These are phyloP conservation scores for Myochromella boudieri DNA, from an alignment of 768 basidiomycete species.

Conservation along the genomic window DNA sequence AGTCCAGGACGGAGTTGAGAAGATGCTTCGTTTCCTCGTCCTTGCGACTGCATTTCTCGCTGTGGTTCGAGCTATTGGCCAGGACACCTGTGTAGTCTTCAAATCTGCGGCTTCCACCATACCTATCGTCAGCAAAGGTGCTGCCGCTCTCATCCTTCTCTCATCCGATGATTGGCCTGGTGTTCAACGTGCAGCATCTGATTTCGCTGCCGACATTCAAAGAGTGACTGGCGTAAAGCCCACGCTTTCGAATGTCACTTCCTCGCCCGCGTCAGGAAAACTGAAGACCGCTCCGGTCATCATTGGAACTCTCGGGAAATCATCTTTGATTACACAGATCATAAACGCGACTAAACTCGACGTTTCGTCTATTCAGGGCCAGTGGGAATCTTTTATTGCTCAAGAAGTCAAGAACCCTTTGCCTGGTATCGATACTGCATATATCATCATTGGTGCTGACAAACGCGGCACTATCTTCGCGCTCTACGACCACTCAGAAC, in stretches of 20 bases:
- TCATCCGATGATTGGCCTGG: slow-evolving; percentile 64
- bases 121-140: slow-evolving; percentile 41
- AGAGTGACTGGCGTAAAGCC: slow-evolving; percentile 57
- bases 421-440: slow-evolving; percentile 56
- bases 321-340: slow-evolving; percentile 48
- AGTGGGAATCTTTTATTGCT: slow-evolving; percentile 66
- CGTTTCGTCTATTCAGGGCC: slow-evolving; percentile 54
- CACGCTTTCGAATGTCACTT: slow-evolving; percentile 44
- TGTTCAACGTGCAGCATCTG: slow-evolving; percentile 57
- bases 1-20: too few species aligned
- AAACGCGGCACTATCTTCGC: slow-evolving; percentile 68
- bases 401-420: slow-evolving; percentile 53
- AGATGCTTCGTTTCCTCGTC: slow-evolving; percentile 10
- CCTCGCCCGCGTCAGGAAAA: slow-evolving; percentile 21
- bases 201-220: slow-evolving; percentile 62
- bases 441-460: slow-evolving; percentile 69
- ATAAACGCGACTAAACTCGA: slow-evolving; percentile 54
- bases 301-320: slow-evolving; percentile 63
- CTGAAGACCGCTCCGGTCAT: slow-evolving; percentile 45
- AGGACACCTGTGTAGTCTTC: slow-evolving; percentile 48
- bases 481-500: slow-evolving; percentile 67
- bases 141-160: slow-evolving; percentile 49
- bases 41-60: slow-evolving; percentile 1
- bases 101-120: slow-evolving; percentile 36
- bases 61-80: slow-evolving; percentile 44